These are phyloP conservation scores for Halophytophthora polymorphica DNA, from an alignment of 352 stramenopile genomes.

Conservation along the genomic window DNA sequence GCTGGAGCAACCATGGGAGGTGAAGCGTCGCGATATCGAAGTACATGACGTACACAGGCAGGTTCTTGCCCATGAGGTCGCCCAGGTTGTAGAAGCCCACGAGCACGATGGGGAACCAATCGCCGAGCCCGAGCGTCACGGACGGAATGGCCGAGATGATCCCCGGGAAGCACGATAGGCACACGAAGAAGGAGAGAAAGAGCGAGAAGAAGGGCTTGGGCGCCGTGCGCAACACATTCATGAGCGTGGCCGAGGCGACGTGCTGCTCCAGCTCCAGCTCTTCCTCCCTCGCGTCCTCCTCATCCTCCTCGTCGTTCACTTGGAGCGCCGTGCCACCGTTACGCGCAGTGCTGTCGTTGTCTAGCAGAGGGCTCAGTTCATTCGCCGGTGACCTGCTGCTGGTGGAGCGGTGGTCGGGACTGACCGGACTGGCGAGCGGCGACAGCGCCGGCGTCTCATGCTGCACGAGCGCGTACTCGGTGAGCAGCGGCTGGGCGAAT, in stretches of 20 bases:
- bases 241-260: conserved; percentile 40
- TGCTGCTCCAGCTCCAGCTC: conserved; percentile 33
- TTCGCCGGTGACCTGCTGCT: conserved; percentile 13
- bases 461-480: conserved; percentile 69
- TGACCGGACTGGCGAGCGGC: conserved; percentile 42
- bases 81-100: conserved; percentile 75
- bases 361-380: conserved; percentile 49
- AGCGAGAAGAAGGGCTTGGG: conserved; percentile 79
- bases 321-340: conserved; percentile 18
- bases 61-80: conserved; percentile 77
- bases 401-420: conserved; percentile 18
- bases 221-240: conserved; percentile 54
- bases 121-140: conserved; percentile 45
- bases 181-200: conserved; percentile 76
- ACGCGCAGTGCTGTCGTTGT: conserved; percentile 17
- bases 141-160: conserved; percentile 73
- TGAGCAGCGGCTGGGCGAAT: conserved; percentile 62
- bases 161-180: conserved; percentile 74
- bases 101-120: conserved; percentile 78
- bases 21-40: conserved; percentile 69
- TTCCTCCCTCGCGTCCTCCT: conserved; percentile 36
- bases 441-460: conserved; percentile 56
- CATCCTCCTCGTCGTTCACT: conserved; percentile 28
- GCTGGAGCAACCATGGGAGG: conserved; percentile 58
- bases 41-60: conserved; percentile 69